Evolutionary conservation across 768 basidiomycete genomes (phyloP), one percentile per base, ranked within the genome.

Genomic region (Kwoniella sp.): DNA sequence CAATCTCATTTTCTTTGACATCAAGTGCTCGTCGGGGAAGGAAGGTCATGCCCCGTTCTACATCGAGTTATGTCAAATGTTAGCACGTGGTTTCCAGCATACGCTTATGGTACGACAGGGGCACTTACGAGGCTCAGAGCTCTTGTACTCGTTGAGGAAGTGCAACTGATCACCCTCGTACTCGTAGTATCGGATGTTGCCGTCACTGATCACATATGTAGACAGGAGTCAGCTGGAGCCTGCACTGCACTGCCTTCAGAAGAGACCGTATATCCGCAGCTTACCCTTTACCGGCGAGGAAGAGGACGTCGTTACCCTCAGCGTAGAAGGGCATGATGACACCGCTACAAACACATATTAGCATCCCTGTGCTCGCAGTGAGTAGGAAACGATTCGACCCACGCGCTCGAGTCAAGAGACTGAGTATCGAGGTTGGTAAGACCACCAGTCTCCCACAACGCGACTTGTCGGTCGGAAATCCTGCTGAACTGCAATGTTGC

Each of bases 241-340:
- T n/a, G n/a, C 51, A 37, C 20, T 31, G 28, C 22, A 53, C 23
- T 38, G 26, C 59, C 26, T 5, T 22, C 34, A 56, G 25, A n/a
- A n/a, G 29, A 59, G 55, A 17, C 20, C 13, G 9, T 7, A 20
- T 3, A 31, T 66, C 15, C n/a, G n/a, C 22, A 22, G 58, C 83
- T 63, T 67, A 90, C 90, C 92, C 93, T 82, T 95, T 95, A 55
- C 93, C 92, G 80, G 91, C 92, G 64, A 92, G 84, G 86, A 93
- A 92, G 48, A 93, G 82, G 59, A 96, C 90, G 71, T 91, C 90
- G 79, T 95, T 97, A 72, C 80, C 81, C 34, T 95, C 93, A 47
- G 87, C 88, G 88, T 92, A 98, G 87, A 96, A 96, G 1, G 95
- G 95, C 93, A 98, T 98, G 48, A 94, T 80, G 11, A 95, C 92